These are phyloP conservation scores for Excoecaria agallocha DNA, from an alignment of 345 rosid genomes.

Conservation along the genomic window DNA sequence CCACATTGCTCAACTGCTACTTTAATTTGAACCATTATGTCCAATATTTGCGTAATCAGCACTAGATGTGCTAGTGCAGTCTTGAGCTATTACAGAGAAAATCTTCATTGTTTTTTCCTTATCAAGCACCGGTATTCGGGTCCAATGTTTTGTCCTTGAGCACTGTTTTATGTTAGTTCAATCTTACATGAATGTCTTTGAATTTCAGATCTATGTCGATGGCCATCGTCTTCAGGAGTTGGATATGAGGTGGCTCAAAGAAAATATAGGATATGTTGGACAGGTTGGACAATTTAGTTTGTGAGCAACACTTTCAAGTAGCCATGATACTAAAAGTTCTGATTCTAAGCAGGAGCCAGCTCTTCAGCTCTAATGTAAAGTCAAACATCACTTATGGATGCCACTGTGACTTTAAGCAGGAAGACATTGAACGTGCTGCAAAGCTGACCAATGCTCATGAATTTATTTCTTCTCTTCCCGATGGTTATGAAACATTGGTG, in stretches of 20 bases:
- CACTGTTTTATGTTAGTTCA: background rate
- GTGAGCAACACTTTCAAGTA: background rate
- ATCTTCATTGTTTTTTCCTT: background rate
- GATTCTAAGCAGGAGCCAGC: constrained; percentile 65
- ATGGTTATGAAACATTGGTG: constrained; percentile 75
- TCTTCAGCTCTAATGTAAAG: constrained; percentile 77
- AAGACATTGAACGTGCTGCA: constrained; percentile 85
- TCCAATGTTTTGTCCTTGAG: background rate
- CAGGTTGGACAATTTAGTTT: constrained; percentile 44
- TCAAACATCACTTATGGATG: constrained; percentile 92
- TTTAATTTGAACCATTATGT: background rate
- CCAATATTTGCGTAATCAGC: background rate
- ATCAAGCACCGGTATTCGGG: background rate
- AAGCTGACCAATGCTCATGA: constrained; percentile 87
- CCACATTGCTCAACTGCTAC: background rate
- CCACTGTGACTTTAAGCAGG: constrained; percentile 46
- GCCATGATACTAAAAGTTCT: background rate
- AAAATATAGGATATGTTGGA: constrained; percentile 79
- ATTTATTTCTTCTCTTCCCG: constrained; percentile 75
- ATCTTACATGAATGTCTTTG: background rate
- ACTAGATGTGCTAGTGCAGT: background rate
- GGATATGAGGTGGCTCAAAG: constrained; percentile 85
- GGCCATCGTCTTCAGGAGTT: constrained; percentile 72
- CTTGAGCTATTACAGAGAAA: background rate
- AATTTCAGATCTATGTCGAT: constrained; percentile 67